These are phyloP conservation scores for Thelonectria blattea DNA, from an alignment of 2,329 filamentous ascomycete genomes.

Conservation along the genomic window DNA sequence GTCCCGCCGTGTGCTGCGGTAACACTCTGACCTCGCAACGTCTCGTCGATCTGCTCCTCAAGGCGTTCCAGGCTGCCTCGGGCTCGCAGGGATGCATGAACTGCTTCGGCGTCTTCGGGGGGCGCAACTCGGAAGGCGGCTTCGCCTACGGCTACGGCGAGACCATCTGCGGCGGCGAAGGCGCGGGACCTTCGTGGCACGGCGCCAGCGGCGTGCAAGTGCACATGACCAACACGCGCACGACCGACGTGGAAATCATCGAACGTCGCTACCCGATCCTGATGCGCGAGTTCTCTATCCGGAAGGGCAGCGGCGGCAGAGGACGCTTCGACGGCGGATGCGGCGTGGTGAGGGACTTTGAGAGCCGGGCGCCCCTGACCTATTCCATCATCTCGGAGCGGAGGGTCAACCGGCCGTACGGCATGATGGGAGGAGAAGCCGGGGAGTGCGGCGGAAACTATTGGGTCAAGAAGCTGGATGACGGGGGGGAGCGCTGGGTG, in stretches of 20 bases:
- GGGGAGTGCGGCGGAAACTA: slow-evolving; percentile 40
- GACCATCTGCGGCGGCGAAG: slow-evolving; percentile 40
- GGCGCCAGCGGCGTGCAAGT: slow-evolving; percentile 38
- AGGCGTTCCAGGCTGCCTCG: slow-evolving; percentile 75
- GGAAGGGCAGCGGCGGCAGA: slow-evolving; percentile 54
- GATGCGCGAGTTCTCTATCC: slow-evolving; percentile 38
- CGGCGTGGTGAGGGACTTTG: slow-evolving; percentile 16
- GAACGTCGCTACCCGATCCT: slow-evolving; percentile 41
- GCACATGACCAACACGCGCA: slow-evolving; percentile 46
- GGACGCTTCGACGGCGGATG: slow-evolving; percentile 70
- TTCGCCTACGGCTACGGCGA: slow-evolving; percentile 43
- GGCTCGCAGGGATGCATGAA: slow-evolving; percentile 79
- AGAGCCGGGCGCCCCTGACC: slow-evolving; percentile 41
- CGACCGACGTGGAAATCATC: slow-evolving; percentile 42
- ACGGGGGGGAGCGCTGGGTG: slow-evolving; percentile 12
- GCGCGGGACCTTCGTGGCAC: slow-evolving; percentile 37
- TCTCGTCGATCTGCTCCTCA: slow-evolving; percentile 69
- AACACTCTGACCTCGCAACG: slow-evolving; percentile 42
- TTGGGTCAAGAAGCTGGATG: slow-evolving; percentile 25
- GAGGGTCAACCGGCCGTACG: slow-evolving; percentile 42
- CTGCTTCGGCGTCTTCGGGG: slow-evolving; percentile 77
- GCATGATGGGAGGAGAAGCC: slow-evolving; percentile 41
- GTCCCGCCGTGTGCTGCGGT: slow-evolving; percentile 39
- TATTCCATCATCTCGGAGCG: slow-evolving; percentile 46
- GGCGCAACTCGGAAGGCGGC: slow-evolving; percentile 15